phyloP scores from a whole-genome alignment of 2,329 filamentous ascomycete species.

The Calonectria leucothoes region DNA sequence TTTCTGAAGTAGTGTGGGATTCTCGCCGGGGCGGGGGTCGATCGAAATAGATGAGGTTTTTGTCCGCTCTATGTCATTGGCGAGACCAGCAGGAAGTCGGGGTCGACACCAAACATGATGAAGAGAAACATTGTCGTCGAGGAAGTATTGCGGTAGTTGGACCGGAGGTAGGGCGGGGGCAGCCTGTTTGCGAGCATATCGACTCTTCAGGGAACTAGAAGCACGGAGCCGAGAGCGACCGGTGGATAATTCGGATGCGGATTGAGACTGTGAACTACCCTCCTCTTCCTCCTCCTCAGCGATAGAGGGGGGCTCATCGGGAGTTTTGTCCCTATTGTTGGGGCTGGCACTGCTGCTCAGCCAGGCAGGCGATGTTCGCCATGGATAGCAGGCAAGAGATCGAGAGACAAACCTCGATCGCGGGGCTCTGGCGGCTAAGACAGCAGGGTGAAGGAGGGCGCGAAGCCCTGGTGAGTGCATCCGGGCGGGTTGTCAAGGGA shows the following conservation, averaged over 20 bases:
- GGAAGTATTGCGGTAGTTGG: constrained; percentile 68
- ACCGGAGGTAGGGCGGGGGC: constrained; percentile 61
- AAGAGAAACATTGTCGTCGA: constrained; percentile 60
- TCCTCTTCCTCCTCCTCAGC: constrained; percentile 40
- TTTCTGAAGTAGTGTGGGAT: constrained; percentile 34
- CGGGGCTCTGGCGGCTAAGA: constrained; percentile 40
- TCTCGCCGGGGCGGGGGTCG: constrained; percentile 36
- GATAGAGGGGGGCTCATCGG: constrained; percentile 37
- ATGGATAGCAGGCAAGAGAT: constrained; percentile 30
- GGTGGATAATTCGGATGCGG: constrained; percentile 40
- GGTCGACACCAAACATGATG: constrained; percentile 41
- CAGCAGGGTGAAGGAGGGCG: constrained; percentile 43
- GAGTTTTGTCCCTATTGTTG: constrained; percentile 42
- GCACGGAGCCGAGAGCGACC: constrained; percentile 43
- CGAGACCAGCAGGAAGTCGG: constrained; percentile 45
- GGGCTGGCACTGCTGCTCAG: constrained; percentile 31
- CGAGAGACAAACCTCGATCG: constrained; percentile 31
- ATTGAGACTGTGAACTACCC: constrained; percentile 35
- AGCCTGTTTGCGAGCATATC: constrained; percentile 46
- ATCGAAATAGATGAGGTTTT: constrained; percentile 47
- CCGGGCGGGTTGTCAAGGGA: constrained; percentile 37
- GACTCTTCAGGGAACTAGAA: constrained; percentile 43
- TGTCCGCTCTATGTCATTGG: constrained; percentile 45
- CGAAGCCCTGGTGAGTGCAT: constrained; percentile 47
- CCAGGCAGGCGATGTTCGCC: constrained; percentile 33